Percentiles rank a stretch among this genome's conserved stretches.
phyloP scores from a whole-genome alignment of 2,329 filamentous ascomycete species.

The Diaporthe humulicola region DNA sequence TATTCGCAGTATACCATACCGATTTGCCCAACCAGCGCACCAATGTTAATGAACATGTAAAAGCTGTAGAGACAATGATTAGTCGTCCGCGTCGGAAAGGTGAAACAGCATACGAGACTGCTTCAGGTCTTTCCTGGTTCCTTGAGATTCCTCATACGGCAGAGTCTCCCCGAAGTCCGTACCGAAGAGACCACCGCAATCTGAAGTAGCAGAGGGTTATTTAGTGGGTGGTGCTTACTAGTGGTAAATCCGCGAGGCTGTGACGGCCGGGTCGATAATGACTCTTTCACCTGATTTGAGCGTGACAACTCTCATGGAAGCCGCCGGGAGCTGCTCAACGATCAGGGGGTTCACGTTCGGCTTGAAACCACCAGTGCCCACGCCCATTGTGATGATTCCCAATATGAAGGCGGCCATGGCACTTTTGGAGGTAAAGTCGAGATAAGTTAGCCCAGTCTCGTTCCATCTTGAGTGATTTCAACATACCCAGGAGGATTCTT shows the following conservation, averaged over 20 bases:
- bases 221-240: slow-evolving; percentile 51
- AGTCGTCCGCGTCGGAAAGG: neutral
- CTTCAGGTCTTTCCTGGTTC: neutral
- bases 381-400: slow-evolving; percentile 61
- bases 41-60: slow-evolving; percentile 67
- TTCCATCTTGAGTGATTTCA: too few relatives aligned
- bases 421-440: too few relatives aligned
- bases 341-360: slow-evolving; percentile 78
- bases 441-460: too few relatives aligned
- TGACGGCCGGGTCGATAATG: slow-evolving; percentile 74
- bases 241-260: slow-evolving; percentile 73
- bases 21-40: slow-evolving; percentile 66
- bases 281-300: slow-evolving; percentile 70
- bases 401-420: slow-evolving; percentile 68
- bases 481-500: slow-evolving; percentile 1
- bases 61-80: neutral
- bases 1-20: slow-evolving; percentile 74
- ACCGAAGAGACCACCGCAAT: too few relatives aligned
- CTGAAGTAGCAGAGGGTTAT: too few relatives aligned
- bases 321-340: slow-evolving; percentile 73
- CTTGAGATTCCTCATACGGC: neutral
- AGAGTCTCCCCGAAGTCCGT: too few relatives aligned
- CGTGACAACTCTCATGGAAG: slow-evolving; percentile 66
- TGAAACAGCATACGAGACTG: neutral
- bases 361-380: slow-evolving; percentile 83